Evolutionary conservation across 2,329 filamentous ascomycete species (phyloP).

Genomic region (Drechslerella dactyloides): DNA sequence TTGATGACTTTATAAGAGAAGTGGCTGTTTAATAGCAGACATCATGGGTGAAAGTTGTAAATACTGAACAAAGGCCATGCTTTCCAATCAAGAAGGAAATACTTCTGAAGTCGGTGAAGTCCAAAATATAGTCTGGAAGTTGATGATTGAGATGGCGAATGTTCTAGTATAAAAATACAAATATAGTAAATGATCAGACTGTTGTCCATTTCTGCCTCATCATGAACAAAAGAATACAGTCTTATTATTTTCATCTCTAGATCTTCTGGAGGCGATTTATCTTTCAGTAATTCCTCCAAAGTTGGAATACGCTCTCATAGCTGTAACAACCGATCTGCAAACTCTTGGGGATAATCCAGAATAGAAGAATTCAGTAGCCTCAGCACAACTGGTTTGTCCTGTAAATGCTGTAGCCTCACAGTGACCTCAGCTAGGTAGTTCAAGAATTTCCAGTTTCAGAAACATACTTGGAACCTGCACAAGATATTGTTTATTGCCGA

Average conservation of each 20-base stretch:
- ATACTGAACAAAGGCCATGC: too few relatives aligned
- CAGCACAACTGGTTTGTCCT: neutral
- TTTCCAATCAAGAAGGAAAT: too few relatives aligned
- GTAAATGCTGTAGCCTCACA: neutral
- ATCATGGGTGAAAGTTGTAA: too few relatives aligned
- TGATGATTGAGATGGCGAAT: too few relatives aligned
- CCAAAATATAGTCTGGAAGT: too few relatives aligned
- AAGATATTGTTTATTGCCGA: slow-evolving; percentile 3
- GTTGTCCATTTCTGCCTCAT: neutral
- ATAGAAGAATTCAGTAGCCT: neutral
- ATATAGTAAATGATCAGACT: neutral
- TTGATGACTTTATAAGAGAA: too few relatives aligned
- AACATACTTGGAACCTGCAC: slow-evolving; percentile 1
- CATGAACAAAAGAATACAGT: neutral
- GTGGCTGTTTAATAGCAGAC: too few relatives aligned
- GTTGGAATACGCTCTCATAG: neutral
- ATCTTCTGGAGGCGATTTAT: neutral
- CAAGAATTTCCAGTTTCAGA: neutral
- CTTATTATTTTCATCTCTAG: neutral
- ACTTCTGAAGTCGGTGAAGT: too few relatives aligned
- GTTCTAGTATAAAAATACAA: too few relatives aligned
- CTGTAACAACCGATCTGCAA: neutral
- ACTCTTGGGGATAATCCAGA: neutral
- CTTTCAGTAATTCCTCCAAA: neutral
- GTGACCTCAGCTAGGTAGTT: neutral